These are phyloP conservation scores for Phytopythium chamaehyphon DNA, from an alignment of 352 stramenopile genomes.

Conservation along the genomic window DNA sequence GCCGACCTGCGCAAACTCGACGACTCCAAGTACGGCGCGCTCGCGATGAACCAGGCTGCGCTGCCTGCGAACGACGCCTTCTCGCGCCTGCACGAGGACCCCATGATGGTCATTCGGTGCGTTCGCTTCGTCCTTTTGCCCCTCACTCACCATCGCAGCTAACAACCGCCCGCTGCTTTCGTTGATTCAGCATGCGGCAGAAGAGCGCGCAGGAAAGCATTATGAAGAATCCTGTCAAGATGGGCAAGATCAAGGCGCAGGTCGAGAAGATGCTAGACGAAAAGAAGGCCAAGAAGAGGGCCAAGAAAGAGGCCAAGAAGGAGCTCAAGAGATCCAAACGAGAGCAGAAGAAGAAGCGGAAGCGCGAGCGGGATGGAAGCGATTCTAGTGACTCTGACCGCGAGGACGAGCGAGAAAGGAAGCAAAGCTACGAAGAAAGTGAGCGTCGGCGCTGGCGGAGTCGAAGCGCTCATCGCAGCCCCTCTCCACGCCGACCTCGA, in stretches of 20 bases:
- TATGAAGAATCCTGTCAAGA: slow-evolving; percentile 89
- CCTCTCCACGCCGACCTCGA: slow-evolving; percentile 3
- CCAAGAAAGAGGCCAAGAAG: slow-evolving; percentile 69
- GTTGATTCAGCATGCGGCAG: slow-evolving; percentile 58
- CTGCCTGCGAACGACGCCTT: slow-evolving; percentile 89
- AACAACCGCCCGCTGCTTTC: neutral
- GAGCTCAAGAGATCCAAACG: slow-evolving; percentile 39
- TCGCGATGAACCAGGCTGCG: slow-evolving; percentile 47
- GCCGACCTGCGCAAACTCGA: slow-evolving; percentile 48
- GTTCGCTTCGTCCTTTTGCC: slow-evolving; percentile 8
- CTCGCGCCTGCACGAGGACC: slow-evolving; percentile 93
- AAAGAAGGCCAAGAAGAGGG: slow-evolving; percentile 71
- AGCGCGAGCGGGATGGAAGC: slow-evolving; percentile 19
- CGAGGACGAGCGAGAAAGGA: slow-evolving; percentile 16
- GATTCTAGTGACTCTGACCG: slow-evolving; percentile 8
- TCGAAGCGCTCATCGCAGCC: slow-evolving; percentile 6
- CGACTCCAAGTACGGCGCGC: slow-evolving; percentile 61
- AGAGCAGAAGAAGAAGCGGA: slow-evolving; percentile 49
- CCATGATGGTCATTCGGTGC: slow-evolving; percentile 93
- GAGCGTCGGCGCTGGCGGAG: slow-evolving; percentile 8
- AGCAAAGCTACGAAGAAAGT: slow-evolving; percentile 2
- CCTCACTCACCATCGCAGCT: neutral
- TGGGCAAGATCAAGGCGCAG: slow-evolving; percentile 80
- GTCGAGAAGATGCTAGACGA: slow-evolving; percentile 75
- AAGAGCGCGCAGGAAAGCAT: slow-evolving; percentile 75